Evolutionary conservation across 495 filamentous ascomycete species (phyloP).

Genomic region (Neurospora sp.): DNA sequence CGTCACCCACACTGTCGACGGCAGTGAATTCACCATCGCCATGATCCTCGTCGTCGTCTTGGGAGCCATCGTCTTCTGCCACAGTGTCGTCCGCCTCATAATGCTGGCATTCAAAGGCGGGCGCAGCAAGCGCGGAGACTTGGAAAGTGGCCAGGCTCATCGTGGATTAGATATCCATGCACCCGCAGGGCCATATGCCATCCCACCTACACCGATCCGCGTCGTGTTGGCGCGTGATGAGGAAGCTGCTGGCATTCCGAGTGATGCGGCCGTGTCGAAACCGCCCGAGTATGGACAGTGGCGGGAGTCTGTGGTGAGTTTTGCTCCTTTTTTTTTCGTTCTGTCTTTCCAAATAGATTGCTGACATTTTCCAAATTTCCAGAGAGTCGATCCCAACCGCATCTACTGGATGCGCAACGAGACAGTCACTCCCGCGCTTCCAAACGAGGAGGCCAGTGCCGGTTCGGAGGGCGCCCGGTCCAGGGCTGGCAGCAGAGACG

Average conservation of each 20-base stretch:
- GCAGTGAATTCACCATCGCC: conserved; percentile 60
- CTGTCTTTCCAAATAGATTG: neutral
- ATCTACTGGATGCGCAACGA: conserved; percentile 67
- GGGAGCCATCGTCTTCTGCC: conserved; percentile 67
- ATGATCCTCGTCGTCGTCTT: conserved; percentile 66
- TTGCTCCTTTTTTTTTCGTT: neutral
- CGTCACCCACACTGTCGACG: conserved; percentile 44
- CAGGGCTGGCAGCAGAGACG: conserved; percentile 9
- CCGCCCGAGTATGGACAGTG: conserved; percentile 86
- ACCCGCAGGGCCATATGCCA: conserved; percentile 37
- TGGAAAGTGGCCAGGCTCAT: neutral
- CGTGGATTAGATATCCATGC: neutral
- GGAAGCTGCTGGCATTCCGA: conserved; percentile 44
- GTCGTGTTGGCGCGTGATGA: conserved; percentile 54
- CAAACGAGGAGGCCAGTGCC: neutral
- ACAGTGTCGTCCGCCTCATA: conserved; percentile 63
- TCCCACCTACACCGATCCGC: conserved; percentile 51
- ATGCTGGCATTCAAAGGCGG: conserved; percentile 43
- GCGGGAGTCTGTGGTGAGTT: conserved; percentile 70
- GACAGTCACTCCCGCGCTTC: conserved; percentile 10
- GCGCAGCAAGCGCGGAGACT: conserved; percentile 15
- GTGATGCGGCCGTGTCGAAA: conserved; percentile 45
- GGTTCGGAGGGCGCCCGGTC: neutral
- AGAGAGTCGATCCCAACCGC: conserved; percentile 70
- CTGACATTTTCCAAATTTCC: conserved; percentile 2